Base-by-base conservation (phyloP, 805 yeast genomes). In the Nakazawaea holstii region DNA sequence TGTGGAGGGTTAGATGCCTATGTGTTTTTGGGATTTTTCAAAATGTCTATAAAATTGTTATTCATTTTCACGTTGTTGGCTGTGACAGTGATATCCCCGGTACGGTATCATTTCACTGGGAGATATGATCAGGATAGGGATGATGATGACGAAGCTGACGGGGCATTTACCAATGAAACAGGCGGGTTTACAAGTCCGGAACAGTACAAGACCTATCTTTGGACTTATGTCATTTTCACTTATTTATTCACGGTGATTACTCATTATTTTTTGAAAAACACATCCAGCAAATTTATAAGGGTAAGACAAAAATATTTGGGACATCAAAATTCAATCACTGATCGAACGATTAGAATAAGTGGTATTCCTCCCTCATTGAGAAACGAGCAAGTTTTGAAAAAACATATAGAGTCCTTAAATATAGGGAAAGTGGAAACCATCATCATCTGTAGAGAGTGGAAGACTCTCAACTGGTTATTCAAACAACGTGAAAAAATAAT, bases 201-300 rank as follows among this genome's bases (percentile, higher is more conserved):
- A 6, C 74, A 70, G 28, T 77, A 74, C 51, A 73, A 73, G 52
- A 66, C 80, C 3, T 87, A 84, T 59, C 66, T 84, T 10, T 90
- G 96, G 96, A 77, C 87, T 66, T 92, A 92, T 60, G 90, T 90
- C 31, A 73, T 82, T 0, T 89, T 92, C 70, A 88, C 97, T 0
- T 89, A 89, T 59, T 71, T 87, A 8, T 92, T 94, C 68, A 92
- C 98, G 0, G 67, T 77, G 35, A 56, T 87, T 37, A 76, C 90
- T 0, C 68, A 80, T 17, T 74, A 71, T 53, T 71, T 79, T 52
- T 65, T 94, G 33, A 75, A 83, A 55, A 69, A 78, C 13, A 91
- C 87, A 56, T 86, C 97, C 0, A 72, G 73, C 52, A 75, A 79
- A 51, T 87, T 92, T 33, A 87, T 92, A 29, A 68, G 73, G 43